Percentiles rank a stretch among this genome's conserved stretches.
phyloP scores from a whole-genome alignment of 768 basidiomycete species.

The Naganishia vaughanmartiniae region DNA sequence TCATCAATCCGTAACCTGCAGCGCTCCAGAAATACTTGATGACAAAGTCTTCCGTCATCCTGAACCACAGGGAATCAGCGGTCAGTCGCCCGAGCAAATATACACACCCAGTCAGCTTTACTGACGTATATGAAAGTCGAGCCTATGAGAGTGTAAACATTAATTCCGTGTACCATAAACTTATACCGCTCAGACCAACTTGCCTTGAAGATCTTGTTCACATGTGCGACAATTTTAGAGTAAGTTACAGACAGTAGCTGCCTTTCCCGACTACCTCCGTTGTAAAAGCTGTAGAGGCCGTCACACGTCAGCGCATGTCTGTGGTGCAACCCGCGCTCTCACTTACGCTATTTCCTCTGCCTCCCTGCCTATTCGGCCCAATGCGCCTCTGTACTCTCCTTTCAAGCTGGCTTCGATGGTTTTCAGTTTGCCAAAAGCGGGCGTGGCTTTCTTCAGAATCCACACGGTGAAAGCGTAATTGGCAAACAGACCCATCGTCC shows the following conservation, averaged over 20 bases:
- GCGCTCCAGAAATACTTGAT: slow-evolving; percentile 97
- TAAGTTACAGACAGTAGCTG: slow-evolving; percentile 78
- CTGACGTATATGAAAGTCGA: slow-evolving; percentile 15
- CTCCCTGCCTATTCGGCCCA: slow-evolving; percentile 80
- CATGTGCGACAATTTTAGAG: slow-evolving; percentile 73
- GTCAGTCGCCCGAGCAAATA: neutral
- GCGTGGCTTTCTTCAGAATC: slow-evolving; percentile 79
- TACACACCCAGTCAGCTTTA: neutral
- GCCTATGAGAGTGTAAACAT: neutral
- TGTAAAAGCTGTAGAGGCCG: slow-evolving; percentile 69
- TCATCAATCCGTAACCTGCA: slow-evolving; percentile 84
- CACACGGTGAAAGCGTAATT: slow-evolving; percentile 85
- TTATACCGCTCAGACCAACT: slow-evolving; percentile 27
- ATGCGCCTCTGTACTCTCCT: slow-evolving; percentile 85
- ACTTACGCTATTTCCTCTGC: slow-evolving; percentile 88
- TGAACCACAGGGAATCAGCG: slow-evolving; percentile 57
- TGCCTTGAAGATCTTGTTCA: slow-evolving; percentile 88
- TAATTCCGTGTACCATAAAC: neutral
- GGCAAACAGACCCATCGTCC: slow-evolving; percentile 71
- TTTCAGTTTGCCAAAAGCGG: slow-evolving; percentile 85
- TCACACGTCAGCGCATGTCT: neutral
- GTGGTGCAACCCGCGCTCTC: neutral
- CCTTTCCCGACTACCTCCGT: slow-evolving; percentile 77
- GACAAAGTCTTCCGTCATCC: slow-evolving; percentile 92
- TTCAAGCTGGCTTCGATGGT: slow-evolving; percentile 82